Base-by-base conservation (phyloP, 23 red algal species). In the Agarophyton chilense region DNA sequence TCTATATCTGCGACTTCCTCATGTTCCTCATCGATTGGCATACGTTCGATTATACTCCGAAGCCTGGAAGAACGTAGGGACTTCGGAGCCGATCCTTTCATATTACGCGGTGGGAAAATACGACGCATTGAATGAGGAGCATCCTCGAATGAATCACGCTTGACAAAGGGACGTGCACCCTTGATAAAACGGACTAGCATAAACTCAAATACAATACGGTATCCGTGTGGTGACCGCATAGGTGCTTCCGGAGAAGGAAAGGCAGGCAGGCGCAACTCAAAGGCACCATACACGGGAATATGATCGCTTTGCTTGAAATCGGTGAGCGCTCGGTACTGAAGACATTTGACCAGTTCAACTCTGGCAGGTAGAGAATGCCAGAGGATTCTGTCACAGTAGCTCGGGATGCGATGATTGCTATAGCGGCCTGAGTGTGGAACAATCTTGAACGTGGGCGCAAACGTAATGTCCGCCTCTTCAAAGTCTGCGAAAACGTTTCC, bases 391-490 rank as follows among this genome's bases (percentile, higher is more conserved):
- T 94, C 91, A 49, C 91, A 94, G 58, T 94, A 94, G 56, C 81
- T 86, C 16, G 91, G 91, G 42, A 94, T 79, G 17, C 91, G 91
- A 41, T 50, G 41, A 22, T 29, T 51, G 71, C 82, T 85, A 64
- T 94, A 94, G 6, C 26, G 56, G 33, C 31, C 56, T 0, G 79
- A 86, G 43, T 77, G 36, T 13, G 81, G 91, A 50, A 79, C 52
- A 28, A 94, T 67, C 60, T 99, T 99, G 55, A 94, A 99, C 16
- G 97, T 99, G 2, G 97, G 97, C 9, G 93, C 70, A 86, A 99
- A 99, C 10, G 78, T 50, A 11, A 99, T 90, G 17, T 89, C 77
- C 36, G 74, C 97, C 83, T 99, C 97, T 29, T 82, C 57, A 72
- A 99, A 99, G 45, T 91, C 77, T 21, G 89, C 90, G 72, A 99